Percentiles rank a stretch among this genome's conserved stretches.
Conservation (phyloP, 2,329 filamentous ascomycete genomes). For the Botrytis medusae region DNA sequence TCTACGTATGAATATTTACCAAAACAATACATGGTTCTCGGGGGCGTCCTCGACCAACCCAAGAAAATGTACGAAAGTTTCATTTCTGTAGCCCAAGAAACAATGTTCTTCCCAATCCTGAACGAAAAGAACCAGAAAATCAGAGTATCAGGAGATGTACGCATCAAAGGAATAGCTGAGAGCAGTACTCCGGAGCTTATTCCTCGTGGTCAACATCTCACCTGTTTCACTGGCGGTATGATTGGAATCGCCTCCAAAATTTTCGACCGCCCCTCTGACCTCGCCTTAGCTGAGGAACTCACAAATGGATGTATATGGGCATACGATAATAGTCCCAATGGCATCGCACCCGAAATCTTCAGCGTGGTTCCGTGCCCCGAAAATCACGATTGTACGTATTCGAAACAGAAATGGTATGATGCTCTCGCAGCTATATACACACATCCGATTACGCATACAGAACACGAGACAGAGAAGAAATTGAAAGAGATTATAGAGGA, state of each 20-base stretch:
- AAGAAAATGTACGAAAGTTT: constrained; percentile 47
- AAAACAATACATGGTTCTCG: constrained; percentile 44
- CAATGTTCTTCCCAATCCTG: constrained; percentile 48
- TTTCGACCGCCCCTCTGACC: constrained; percentile 53
- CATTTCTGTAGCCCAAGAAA: constrained; percentile 47
- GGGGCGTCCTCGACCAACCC: constrained; percentile 31
- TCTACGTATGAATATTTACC: constrained; percentile 66
- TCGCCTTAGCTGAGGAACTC: constrained; percentile 56
- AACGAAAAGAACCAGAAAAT: constrained; percentile 44
- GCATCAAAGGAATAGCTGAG: constrained; percentile 42
- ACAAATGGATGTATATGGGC: constrained; percentile 64
- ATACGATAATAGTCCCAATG: constrained; percentile 56
- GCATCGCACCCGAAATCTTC: constrained; percentile 61
- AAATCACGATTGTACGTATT: constrained; percentile 33
- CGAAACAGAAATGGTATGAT: constrained; percentile 53
- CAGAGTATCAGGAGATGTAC: constrained; percentile 50
- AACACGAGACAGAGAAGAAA: constrained; percentile 21
- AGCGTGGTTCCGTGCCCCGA: constrained; percentile 42
- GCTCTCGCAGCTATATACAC: constrained; percentile 24
- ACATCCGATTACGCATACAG: neutral
- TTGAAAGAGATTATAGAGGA: constrained; percentile 26
- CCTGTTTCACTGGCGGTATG: constrained; percentile 72
- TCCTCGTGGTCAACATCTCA: constrained; percentile 59
- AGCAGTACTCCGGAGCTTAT: constrained; percentile 43
- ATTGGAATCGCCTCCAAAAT: constrained; percentile 67